Percentiles rank a stretch among this genome's conserved stretches.
Evolutionary conservation across 768 basidiomycete genomes (phyloP).

Genomic region (Suillus paluster): DNA sequence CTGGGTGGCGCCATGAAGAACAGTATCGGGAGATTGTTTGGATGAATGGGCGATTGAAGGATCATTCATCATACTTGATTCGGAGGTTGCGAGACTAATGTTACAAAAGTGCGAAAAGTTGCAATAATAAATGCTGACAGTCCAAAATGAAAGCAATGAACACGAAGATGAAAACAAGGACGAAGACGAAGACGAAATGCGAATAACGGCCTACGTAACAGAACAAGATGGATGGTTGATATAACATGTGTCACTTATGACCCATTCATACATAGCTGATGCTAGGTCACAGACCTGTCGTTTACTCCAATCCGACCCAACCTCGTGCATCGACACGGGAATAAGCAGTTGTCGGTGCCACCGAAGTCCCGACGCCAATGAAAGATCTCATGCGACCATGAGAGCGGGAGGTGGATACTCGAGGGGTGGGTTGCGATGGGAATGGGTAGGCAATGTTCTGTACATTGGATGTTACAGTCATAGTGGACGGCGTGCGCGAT

Average conservation of each 20-base stretch:
- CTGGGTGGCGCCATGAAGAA: conserved; percentile 83
- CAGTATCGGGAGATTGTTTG: conserved; percentile 78
- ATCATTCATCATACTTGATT: conserved; percentile 10
- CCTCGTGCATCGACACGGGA: conserved; percentile 85
- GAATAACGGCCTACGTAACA: conserved; percentile 22
- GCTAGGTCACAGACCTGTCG: conserved; percentile 9
- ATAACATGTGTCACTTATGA: conserved; percentile 8
- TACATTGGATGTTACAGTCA: conserved; percentile 76
- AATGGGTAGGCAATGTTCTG: conserved; percentile 51
- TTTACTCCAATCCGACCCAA: conserved; percentile 62
- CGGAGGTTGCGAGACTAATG: conserved; percentile 24
- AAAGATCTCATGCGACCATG: conserved; percentile 75
- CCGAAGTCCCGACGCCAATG: conserved; percentile 68
- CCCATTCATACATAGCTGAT: conserved; percentile 14
- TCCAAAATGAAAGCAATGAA: conserved; percentile 21
- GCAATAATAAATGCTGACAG: conserved; percentile 21
- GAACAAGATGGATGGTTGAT: conserved; percentile 3
- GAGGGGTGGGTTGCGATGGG: conserved; percentile 65
- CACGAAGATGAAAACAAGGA: conserved; percentile 23
- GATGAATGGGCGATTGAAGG: conserved; percentile 34
- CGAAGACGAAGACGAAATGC: conserved; percentile 22
- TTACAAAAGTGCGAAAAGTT: conserved; percentile 37
- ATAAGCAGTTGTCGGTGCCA: conserved; percentile 80
- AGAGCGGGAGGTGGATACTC: conserved; percentile 67
- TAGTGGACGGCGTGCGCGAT: conserved; percentile 73